Percentiles rank a stretch among this genome's conserved stretches.
Evolutionary conservation across 164 flowering plant species (phyloP).

Genomic region (Piper betle): DNA sequence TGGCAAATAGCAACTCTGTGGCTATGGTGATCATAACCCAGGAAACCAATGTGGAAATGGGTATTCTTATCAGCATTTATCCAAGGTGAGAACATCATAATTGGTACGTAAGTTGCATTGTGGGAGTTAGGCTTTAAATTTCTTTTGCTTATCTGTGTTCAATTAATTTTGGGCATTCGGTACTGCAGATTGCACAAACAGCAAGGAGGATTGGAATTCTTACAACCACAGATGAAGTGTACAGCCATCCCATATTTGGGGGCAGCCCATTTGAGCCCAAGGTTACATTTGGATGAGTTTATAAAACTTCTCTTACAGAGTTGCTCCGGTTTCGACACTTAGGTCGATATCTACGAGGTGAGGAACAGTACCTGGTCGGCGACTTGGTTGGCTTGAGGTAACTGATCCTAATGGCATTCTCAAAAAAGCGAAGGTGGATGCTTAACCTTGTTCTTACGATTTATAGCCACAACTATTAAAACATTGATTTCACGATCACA

Average conservation of each 20-base stretch:
- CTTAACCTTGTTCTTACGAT: not conserved
- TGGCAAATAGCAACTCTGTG: conserved; percentile 72
- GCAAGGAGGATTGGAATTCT: conserved; percentile 49
- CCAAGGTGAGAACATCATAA: conserved; percentile 29
- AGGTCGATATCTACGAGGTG: conserved; percentile 95
- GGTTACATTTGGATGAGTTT: conserved; percentile 89
- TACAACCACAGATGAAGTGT: conserved; percentile 90
- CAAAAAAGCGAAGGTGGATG: conserved; percentile 48
- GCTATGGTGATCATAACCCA: conserved; percentile 82
- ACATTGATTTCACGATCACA: too few relatives aligned
- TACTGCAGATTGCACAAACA: conserved; percentile 62
- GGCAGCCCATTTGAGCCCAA: conserved; percentile 69
- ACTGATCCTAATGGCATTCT: conserved; percentile 55
- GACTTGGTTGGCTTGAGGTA: conserved; percentile 83
- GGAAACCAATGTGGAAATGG: conserved; percentile 94
- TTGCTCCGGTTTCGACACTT: conserved; percentile 70
- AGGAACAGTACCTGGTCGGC: conserved; percentile 96
- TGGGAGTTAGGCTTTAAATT: not conserved
- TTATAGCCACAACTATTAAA: too few relatives aligned
- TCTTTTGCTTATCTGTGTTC: conserved; percentile 1
- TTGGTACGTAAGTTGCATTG: not conserved
- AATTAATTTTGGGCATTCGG: not conserved
- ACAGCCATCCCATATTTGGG: conserved; percentile 79
- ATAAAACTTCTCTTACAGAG: too few relatives aligned
- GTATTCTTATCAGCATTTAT: conserved; percentile 45